Base-by-base conservation (phyloP, 2,329 filamentous ascomycete genomes). In the Aspergillus spinulosporus region DNA sequence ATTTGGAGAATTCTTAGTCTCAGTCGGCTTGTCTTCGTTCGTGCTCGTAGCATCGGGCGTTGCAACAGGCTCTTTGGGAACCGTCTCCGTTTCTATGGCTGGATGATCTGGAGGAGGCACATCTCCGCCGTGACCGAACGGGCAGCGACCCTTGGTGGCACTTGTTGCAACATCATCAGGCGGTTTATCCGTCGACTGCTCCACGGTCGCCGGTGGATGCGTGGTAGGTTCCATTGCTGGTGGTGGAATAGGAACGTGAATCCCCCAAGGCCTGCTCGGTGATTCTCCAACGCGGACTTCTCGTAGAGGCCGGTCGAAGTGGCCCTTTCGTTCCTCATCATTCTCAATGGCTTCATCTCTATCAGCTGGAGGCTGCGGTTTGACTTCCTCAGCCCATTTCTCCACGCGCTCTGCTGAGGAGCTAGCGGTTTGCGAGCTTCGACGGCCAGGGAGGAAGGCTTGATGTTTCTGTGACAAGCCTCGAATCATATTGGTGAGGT, bases 271-370 rank as follows among this genome's bases (percentile, higher is more conserved):
- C 44, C 93, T 83, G 72, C 89, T 96, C 4, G 93, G 93, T 11
- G 90, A 96, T 74, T 97, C 93, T 43, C 93, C 93, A 21, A 97
- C 86, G n/a, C 93, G 83, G 7, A 97, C 84, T 65, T 97, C 93
- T 68, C 93, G 90, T 51, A 97, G 73, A 0, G 89, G 87, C 44
- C 92, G 84, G 63, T 96, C 91, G 69, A 96, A 97, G 66, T 87
- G 89, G 56, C 86, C 82, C 61, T 86, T 80, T 55, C 91, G 83
- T 45, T 86, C 82, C 29, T 85, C 83, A 2, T 83, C 80, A 9
- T 79, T 76, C 7, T 70, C 69, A 11, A 68, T 64, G 15, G 72
- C 75, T 44, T 73, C 76, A 53, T 74, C 75, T 29, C 74, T 68
- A 12, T 76, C 74, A 31, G 71, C 74, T 43, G 69, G 63, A 7